A percentile compares a stretch with the other conserved stretches of the same genome.
phyloP scores from a whole-genome alignment of 2,329 filamentous ascomycete species.

The Diplodia intermedia region DNA sequence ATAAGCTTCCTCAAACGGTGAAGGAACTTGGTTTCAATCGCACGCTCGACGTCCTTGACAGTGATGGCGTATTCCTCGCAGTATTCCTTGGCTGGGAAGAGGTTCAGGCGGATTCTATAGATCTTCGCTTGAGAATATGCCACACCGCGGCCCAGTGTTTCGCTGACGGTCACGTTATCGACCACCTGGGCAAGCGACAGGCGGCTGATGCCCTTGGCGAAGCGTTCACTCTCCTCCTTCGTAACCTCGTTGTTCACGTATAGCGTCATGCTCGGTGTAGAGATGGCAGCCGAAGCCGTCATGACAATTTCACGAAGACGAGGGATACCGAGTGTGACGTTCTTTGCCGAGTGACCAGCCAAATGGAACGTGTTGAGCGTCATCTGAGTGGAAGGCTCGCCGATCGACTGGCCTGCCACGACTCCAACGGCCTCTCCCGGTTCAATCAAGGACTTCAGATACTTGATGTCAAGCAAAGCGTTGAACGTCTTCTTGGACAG shows the following conservation, averaged over 20 bases:
- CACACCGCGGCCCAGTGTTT: conserved; percentile 75
- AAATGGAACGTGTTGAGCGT: conserved; percentile 99
- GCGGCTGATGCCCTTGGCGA: conserved; percentile 90
- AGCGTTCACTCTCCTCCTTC: conserved; percentile 72
- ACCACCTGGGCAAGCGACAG: conserved; percentile 84
- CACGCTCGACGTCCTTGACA: conserved; percentile 75
- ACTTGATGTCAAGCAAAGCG: conserved; percentile 87
- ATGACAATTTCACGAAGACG: conserved; percentile 97
- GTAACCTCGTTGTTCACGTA: conserved; percentile 76
- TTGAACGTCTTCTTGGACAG: conserved; percentile 75
- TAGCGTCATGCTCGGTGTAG: conserved; percentile 89
- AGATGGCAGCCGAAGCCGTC: conserved; percentile 89
- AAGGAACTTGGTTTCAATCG: conserved; percentile 82
- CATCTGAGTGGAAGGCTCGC: conserved; percentile 98
- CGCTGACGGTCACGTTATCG: conserved; percentile 79
- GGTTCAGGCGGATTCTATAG: conserved; percentile 80
- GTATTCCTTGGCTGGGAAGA: conserved; percentile 88
- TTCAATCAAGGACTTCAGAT: conserved; percentile 88
- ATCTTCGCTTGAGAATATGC: conserved; percentile 77
- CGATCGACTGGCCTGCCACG: conserved; percentile 93
- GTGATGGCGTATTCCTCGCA: conserved; percentile 83
- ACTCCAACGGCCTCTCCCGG: conserved; percentile 97
- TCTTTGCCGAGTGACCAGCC: conserved; percentile 96
- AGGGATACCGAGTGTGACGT: conserved; percentile 98
- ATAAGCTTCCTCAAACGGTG: conserved; percentile 73